These are phyloP conservation scores for Fusarium sp. DNA, from an alignment of 2,329 filamentous ascomycete genomes.

Conservation along the genomic window DNA sequence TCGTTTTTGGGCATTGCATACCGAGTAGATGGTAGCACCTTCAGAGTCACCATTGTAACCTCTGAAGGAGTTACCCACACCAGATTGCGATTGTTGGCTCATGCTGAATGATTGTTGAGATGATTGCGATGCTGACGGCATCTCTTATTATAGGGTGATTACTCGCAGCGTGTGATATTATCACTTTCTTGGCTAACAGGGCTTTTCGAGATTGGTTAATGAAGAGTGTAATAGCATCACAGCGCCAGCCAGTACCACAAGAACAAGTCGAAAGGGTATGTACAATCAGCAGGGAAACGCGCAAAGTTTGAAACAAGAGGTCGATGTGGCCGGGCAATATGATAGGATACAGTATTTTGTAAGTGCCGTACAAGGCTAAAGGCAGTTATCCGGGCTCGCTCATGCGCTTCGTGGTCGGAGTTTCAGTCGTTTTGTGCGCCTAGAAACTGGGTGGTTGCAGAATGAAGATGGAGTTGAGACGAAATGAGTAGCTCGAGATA, in stretches of 20 bases:
- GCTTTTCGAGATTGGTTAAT: background rate
- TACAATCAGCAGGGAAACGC: constrained; percentile 7
- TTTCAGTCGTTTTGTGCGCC: constrained; percentile 39
- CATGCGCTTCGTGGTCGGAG: constrained; percentile 38
- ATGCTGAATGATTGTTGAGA: constrained; percentile 66
- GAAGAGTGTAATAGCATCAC: constrained; percentile 24
- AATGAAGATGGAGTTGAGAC: constrained; percentile 42
- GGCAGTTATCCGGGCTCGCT: constrained; percentile 18
- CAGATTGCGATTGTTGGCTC: constrained; percentile 62
- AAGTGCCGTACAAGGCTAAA: constrained; percentile 30
- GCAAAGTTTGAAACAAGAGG: constrained; percentile 7
- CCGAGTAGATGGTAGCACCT: constrained; percentile 69
- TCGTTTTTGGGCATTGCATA: constrained; percentile 46
- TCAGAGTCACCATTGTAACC: constrained; percentile 49
- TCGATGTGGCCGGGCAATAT: background rate
- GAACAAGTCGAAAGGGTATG: constrained; percentile 17
- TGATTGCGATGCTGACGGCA: constrained; percentile 59
- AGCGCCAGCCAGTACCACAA: constrained; percentile 9
- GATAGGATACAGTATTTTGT: constrained; percentile 4
- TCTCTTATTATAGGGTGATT: constrained; percentile 25
- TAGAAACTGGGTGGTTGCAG: constrained; percentile 40
- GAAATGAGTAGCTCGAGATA: constrained; percentile 44
- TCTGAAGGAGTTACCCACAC: constrained; percentile 50
- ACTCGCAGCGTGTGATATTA: background rate
- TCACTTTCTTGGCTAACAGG: background rate